Conservation (phyloP, 441 rosid genomes). For the Theobroma grandiflorum region DNA sequence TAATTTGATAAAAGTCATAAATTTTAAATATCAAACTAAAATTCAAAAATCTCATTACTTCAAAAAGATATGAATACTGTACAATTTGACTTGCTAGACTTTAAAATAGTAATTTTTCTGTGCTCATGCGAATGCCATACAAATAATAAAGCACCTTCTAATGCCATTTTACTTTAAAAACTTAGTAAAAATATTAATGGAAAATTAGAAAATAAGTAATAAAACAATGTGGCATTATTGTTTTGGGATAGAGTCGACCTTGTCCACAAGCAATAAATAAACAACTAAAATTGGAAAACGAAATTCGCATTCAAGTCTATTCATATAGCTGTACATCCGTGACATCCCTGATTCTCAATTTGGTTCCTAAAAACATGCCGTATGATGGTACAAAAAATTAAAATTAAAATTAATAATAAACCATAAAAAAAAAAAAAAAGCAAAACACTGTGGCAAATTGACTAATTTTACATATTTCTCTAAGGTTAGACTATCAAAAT, state of each 20-base stretch:
- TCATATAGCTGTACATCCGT: slow-evolving; percentile 39
- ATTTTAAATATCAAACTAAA: too few relatives aligned
- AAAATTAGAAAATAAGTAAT: too few relatives aligned
- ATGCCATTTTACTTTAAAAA: too few relatives aligned
- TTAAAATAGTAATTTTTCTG: too few relatives aligned
- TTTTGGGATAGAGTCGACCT: background rate
- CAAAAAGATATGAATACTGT: too few relatives aligned
- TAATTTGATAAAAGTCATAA: too few relatives aligned
- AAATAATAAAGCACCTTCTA: too few relatives aligned
- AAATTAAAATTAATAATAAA: background rate
- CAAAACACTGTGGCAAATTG: slow-evolving; percentile 22
- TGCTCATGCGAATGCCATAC: too few relatives aligned
- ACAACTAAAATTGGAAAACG: background rate
- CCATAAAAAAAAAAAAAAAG: background rate
- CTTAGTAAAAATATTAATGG: too few relatives aligned
- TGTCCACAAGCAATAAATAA: background rate
- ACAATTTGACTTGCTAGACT: too few relatives aligned
- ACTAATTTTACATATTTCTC: slow-evolving; percentile 45
- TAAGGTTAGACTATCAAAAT: slow-evolving; percentile 20
- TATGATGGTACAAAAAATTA: slow-evolving; percentile 11
- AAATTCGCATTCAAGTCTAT: slow-evolving; percentile 6
- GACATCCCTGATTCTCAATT: background rate
- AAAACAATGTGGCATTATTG: too few relatives aligned
- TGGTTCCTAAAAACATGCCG: background rate
- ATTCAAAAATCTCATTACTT: too few relatives aligned